phyloP scores from a whole-genome alignment of 2,329 filamentous ascomycete species.

The Colletotrichum lupini region DNA sequence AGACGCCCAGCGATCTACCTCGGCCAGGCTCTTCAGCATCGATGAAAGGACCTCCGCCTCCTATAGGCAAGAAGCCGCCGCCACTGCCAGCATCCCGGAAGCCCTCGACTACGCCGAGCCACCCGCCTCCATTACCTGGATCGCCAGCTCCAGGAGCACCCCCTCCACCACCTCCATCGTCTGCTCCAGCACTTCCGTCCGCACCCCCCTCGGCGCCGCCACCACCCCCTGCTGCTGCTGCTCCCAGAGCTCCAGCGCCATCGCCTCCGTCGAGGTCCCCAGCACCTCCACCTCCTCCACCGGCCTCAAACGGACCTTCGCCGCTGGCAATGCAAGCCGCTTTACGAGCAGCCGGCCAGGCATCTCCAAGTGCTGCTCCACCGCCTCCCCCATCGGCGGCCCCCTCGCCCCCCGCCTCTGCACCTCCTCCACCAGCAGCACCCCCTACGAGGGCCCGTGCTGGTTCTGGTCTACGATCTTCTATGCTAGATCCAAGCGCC shows the following conservation, averaged over 20 bases:
- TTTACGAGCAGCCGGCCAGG: conserved; percentile 56
- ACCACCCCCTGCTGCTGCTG: conserved; percentile 55
- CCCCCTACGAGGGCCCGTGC: conserved; percentile 51
- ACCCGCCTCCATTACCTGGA: conserved; percentile 48
- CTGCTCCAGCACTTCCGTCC: conserved; percentile 53
- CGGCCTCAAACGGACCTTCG: conserved; percentile 46
- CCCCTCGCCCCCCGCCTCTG: conserved; percentile 54
- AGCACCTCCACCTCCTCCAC: conserved; percentile 48
- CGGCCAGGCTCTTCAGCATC: conserved; percentile 72
- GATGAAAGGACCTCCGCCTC: conserved; percentile 78
- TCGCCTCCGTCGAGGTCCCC: conserved; percentile 50
- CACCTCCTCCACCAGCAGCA: conserved; percentile 44
- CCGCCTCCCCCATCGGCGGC: conserved; percentile 49
- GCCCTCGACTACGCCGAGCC: conserved; percentile 54
- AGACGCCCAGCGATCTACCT: conserved; percentile 59
- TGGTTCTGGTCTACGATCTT: conserved; percentile 62
- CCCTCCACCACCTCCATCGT: conserved; percentile 45
- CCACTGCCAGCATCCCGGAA: conserved; percentile 71
- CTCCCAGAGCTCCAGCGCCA: conserved; percentile 45
- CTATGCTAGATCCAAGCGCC: conserved; percentile 79
- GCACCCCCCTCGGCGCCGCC: conserved; percentile 53
- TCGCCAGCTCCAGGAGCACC: conserved; percentile 44
- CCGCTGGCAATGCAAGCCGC: conserved; percentile 57
- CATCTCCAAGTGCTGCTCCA: conserved; percentile 49
- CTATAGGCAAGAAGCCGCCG: conserved; percentile 80